Evolutionary conservation across 2,329 filamentous ascomycete species (phyloP).

Genomic region (Fusarium hostae): DNA sequence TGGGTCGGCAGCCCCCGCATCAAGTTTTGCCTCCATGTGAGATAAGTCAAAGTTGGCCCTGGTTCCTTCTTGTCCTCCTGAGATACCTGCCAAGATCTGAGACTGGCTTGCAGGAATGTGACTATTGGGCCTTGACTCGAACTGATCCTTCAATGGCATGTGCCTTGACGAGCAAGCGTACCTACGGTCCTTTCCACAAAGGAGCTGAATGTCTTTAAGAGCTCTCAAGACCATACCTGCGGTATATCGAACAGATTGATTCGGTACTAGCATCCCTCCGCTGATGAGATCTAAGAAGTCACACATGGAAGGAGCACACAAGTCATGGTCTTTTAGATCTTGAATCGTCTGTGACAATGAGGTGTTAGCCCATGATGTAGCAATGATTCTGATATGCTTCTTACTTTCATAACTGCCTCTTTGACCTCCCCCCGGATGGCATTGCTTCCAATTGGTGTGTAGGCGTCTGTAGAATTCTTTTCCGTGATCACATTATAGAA

Average conservation of each 20-base stretch:
- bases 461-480: rapidly evolving
- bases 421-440: not conserved
- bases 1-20: too few relatives aligned
- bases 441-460: not conserved
- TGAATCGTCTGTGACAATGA: not conserved
- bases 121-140: too few relatives aligned
- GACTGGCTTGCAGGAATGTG: not conserved
- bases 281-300: not conserved
- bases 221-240: not conserved
- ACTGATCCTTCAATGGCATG: not conserved
- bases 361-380: not conserved
- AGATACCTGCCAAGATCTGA: not conserved
- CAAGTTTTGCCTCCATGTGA: not conserved
- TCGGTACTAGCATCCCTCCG: not conserved
- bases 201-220: not conserved
- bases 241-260: not conserved
- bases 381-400: not conserved
- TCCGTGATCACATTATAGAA: not conserved
- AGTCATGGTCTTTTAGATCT: not conserved
- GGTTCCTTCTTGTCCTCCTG: not conserved
- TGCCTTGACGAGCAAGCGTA: not conserved
- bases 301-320: not conserved
- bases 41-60: not conserved
- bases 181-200: not conserved
- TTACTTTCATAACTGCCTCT: not conserved